Conservation (phyloP, 2,329 filamentous ascomycete species). For the Eurotiales sp. region DNA sequence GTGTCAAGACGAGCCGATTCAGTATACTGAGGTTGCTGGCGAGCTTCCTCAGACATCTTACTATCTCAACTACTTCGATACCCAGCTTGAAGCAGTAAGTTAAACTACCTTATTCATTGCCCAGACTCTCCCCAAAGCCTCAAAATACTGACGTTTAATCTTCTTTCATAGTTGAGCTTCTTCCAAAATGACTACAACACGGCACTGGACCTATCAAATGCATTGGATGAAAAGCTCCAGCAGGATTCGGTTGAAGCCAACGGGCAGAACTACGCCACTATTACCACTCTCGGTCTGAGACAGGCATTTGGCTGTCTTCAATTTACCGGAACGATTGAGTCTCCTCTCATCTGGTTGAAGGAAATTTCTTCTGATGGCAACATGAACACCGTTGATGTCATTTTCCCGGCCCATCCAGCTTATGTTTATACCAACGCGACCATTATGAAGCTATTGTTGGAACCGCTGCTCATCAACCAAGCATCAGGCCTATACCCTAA, state of each 20-base stretch:
- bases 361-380: conserved; percentile 41
- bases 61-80: conserved; percentile 48
- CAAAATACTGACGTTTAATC: conserved; percentile 22
- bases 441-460: conserved; percentile 37
- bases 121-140: no score
- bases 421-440: conserved; percentile 37
- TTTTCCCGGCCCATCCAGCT: conserved; percentile 38
- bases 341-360: conserved; percentile 43
- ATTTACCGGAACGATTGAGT: conserved; percentile 45
- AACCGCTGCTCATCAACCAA: conserved; percentile 39
- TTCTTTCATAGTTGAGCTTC: conserved; percentile 27
- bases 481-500: conserved; percentile 30
- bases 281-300: conserved; percentile 50
- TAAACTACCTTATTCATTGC: neutral
- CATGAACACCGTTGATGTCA: conserved; percentile 40
- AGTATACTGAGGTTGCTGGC: conserved; percentile 44
- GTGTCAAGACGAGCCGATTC: conserved; percentile 47
- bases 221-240: conserved; percentile 42
- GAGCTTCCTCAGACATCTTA: conserved; percentile 40
- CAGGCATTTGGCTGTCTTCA: conserved; percentile 51
- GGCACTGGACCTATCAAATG: conserved; percentile 29
- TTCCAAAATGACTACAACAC: conserved; percentile 48
- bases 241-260: conserved; percentile 43
- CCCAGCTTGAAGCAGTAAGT: conserved; percentile 36
- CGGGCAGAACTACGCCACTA: conserved; percentile 47